Conservation (phyloP, 176 grass and related monocot genomes). For the Phoenix roebelenii region DNA sequence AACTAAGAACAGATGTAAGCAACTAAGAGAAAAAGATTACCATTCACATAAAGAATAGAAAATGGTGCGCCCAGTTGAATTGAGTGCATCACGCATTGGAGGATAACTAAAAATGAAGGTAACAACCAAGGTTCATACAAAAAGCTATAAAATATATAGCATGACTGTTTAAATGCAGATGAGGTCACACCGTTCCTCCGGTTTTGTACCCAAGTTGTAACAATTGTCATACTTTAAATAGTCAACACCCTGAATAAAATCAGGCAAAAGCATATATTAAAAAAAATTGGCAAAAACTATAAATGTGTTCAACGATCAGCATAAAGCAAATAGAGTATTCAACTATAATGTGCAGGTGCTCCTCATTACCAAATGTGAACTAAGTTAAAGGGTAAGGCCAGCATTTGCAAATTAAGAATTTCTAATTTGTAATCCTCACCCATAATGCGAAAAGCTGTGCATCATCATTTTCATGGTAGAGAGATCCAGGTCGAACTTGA, state of each 20-base stretch:
- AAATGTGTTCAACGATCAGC: too few species aligned
- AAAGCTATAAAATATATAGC: not conserved
- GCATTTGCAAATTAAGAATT: slow-evolving; percentile 9
- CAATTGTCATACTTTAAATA: slow-evolving; percentile 97
- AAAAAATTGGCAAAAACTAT: too few species aligned
- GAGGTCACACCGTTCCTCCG: slow-evolving; percentile 46
- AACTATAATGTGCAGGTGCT: too few species aligned
- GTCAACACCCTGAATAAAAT: slow-evolving; percentile 56
- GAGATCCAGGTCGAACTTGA: slow-evolving; percentile 90
- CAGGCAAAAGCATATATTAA: not conserved
- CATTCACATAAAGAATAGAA: slow-evolving; percentile 97
- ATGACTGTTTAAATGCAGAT: not conserved
- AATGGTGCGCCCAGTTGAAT: slow-evolving; percentile 69
- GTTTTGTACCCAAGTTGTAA: slow-evolving; percentile 81
- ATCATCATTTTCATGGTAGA: slow-evolving; percentile 72
- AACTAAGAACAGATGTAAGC: not conserved
- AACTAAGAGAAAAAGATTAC: slow-evolving; percentile 21
- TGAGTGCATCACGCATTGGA: slow-evolving; percentile 93
- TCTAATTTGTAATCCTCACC: slow-evolving; percentile 33
- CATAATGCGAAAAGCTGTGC: slow-evolving; percentile 75
- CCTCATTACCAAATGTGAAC: too few species aligned
- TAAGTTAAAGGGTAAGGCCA: not conserved
- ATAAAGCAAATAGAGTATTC: too few species aligned
- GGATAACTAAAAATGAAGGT: slow-evolving; percentile 58
- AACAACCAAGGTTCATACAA: slow-evolving; percentile 7